phyloP scores from a whole-genome alignment of 2,329 filamentous ascomycete genomes.

The Botryotinia convoluta region DNA sequence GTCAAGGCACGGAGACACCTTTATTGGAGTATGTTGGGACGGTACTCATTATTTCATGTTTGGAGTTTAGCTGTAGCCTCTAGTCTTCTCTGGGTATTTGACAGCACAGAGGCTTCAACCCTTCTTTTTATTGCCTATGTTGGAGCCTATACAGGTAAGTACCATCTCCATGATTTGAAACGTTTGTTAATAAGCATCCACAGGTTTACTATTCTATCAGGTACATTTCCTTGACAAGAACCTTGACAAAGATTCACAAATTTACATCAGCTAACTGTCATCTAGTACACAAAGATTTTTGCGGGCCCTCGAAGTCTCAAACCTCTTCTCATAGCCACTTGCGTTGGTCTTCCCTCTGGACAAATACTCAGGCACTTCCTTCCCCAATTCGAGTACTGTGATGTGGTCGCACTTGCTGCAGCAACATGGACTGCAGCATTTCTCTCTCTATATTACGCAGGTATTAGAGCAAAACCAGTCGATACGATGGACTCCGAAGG shows the following conservation, averaged over 20 bases:
- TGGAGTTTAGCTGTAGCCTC: slow-evolving; percentile 37
- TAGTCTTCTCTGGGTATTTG: slow-evolving; percentile 53
- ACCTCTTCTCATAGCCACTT: slow-evolving; percentile 46
- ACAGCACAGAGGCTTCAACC: slow-evolving; percentile 42
- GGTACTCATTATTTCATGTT: slow-evolving; percentile 47
- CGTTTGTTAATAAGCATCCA: background rate
- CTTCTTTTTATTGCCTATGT: slow-evolving; percentile 46
- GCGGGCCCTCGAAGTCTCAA: slow-evolving; percentile 48
- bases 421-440: slow-evolving; percentile 53
- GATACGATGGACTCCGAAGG: slow-evolving; percentile 7
- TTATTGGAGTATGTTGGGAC: slow-evolving; percentile 38
- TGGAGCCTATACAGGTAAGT: slow-evolving; percentile 40
- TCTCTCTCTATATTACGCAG: slow-evolving; percentile 19
- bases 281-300: slow-evolving; percentile 52
- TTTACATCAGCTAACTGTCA: background rate
- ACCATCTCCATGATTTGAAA: background rate
- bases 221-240: background rate
- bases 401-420: slow-evolving; percentile 48
- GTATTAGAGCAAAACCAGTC: slow-evolving; percentile 9
- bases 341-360: slow-evolving; percentile 48
- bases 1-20: slow-evolving; percentile 41
- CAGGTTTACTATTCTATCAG: slow-evolving; percentile 18
- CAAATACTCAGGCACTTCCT: slow-evolving; percentile 43
- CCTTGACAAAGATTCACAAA: background rate
- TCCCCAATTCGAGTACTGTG: slow-evolving; percentile 44